phyloP scores from a whole-genome alignment of 1,139 yeast genomes.

The Blastobotrys arbuscula region DNA sequence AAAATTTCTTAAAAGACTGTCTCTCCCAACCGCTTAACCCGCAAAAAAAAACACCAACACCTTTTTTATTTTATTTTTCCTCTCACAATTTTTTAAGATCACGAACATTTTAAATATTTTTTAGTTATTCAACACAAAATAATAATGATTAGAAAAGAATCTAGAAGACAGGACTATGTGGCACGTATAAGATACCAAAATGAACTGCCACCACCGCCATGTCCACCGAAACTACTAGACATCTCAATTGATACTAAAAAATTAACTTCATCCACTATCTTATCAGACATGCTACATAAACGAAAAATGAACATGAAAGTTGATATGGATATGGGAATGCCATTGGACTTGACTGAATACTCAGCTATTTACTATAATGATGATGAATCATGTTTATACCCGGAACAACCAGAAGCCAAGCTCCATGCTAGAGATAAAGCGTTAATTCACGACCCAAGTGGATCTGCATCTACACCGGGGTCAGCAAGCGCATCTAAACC shows the following conservation, averaged over 20 bases:
- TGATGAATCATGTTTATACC: conserved; percentile 44
- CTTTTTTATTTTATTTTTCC: too few species aligned
- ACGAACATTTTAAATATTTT: too few species aligned
- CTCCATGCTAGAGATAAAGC: conserved; percentile 75
- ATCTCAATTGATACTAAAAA: conserved; percentile 41
- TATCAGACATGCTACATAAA: conserved; percentile 71
- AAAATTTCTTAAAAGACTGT: too few species aligned
- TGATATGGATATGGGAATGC: conserved; percentile 76
- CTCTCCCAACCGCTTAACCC: too few species aligned
- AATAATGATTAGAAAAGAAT: background rate
- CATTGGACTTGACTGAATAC: conserved; percentile 62
- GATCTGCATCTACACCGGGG: conserved; percentile 29
- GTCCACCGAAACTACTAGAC: conserved; percentile 79
- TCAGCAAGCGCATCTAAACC: conserved; percentile 44
- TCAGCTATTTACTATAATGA: conserved; percentile 65
- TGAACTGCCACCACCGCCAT: conserved; percentile 87
- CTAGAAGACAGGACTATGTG: conserved; percentile 70
- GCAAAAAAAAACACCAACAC: too few species aligned
- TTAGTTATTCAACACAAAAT: background rate
- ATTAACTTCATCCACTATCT: conserved; percentile 53
- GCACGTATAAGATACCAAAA: conserved; percentile 83
- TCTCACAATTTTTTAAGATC: too few species aligned
- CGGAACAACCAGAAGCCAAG: conserved; percentile 18
- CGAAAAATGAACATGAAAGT: conserved; percentile 63
- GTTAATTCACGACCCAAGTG: conserved; percentile 68